A percentile compares a stretch with the other conserved stretches of the same genome.
These are phyloP conservation scores for Aspergillus sp. DNA, from an alignment of 2,329 filamentous ascomycete genomes.

Conservation along the genomic window DNA sequence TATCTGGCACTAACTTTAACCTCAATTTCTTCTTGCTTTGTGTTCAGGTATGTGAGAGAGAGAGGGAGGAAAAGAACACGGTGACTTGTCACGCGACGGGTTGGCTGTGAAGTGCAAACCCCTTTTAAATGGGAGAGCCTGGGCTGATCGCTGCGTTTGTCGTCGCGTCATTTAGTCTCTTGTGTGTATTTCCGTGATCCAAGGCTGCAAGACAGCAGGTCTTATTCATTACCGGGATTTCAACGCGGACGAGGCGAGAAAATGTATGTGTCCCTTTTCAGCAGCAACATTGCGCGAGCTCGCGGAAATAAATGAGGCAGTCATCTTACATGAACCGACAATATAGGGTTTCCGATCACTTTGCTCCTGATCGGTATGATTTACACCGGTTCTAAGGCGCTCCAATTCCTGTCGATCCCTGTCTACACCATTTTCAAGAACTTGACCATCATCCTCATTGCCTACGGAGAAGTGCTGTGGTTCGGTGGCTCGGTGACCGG, in stretches of 20 bases:
- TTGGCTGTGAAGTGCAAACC: too few species aligned
- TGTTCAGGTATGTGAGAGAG: slow-evolving; percentile 63
- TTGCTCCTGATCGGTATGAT: slow-evolving; percentile 97
- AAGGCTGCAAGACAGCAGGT: slow-evolving; percentile 69
- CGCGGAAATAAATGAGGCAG: too few species aligned
- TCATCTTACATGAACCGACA: not conserved
- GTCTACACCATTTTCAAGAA: slow-evolving; percentile 99
- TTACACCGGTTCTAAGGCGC: slow-evolving; percentile 90
- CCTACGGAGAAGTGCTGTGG: slow-evolving; percentile 96
- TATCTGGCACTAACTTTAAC: slow-evolving; percentile 87
- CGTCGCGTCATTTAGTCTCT: slow-evolving; percentile 54
- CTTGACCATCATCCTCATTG: slow-evolving; percentile 95
- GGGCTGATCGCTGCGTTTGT: not conserved
- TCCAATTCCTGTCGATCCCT: slow-evolving; percentile 92
- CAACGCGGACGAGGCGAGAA: slow-evolving; percentile 79
- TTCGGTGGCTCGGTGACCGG: slow-evolving; percentile 88
- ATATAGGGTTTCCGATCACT: slow-evolving; percentile 86
- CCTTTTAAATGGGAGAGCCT: too few species aligned
- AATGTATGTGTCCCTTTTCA: slow-evolving; percentile 56
- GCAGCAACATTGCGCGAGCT: not conserved
- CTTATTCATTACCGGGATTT: slow-evolving; percentile 79
- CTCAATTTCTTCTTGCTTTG: slow-evolving; percentile 91
- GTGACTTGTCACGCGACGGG: too few species aligned
- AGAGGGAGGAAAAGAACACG: too few species aligned
- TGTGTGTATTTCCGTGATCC: slow-evolving; percentile 79